A percentile compares a stretch with the other conserved stretches of the same genome.
Evolutionary conservation across 345 rosid genomes (phyloP).

Genomic region (Alliaria petiolata): DNA sequence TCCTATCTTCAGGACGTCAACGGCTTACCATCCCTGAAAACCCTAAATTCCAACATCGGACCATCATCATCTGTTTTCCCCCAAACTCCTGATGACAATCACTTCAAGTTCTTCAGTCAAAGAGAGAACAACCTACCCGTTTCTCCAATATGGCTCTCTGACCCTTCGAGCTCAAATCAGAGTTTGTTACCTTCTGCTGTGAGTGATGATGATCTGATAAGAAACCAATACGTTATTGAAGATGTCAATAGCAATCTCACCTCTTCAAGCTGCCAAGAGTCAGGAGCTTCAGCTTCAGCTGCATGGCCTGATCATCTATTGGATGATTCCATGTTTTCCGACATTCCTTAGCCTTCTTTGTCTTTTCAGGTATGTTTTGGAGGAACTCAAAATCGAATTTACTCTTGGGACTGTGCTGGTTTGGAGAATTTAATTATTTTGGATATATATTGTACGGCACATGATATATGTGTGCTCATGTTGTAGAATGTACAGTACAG

Average conservation of each 20-base stretch:
- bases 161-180: constrained; percentile 18
- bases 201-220: constrained; percentile 18
- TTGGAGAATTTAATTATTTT: constrained; percentile 11
- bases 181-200: constrained; percentile 21
- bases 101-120: constrained; percentile 21
- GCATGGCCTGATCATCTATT: constrained; percentile 36
- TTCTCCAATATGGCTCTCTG: constrained; percentile 32
- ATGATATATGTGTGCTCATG: constrained; percentile 1
- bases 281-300: constrained; percentile 29
- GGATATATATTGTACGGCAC: constrained; percentile 12
- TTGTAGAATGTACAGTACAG: constrained; percentile 21
- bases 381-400: constrained; percentile 14
- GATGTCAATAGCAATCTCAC: constrained; percentile 29
- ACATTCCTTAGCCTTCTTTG: constrained; percentile 22
- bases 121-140: constrained; percentile 18
- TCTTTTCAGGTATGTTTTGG: constrained; percentile 24
- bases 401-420: constrained; percentile 12
- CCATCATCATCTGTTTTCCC: constrained; percentile 26
- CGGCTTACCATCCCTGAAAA: constrained; percentile 25
- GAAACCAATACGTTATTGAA: constrained; percentile 21
- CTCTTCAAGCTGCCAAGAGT: constrained; percentile 28
- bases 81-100: constrained; percentile 4
- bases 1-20: constrained; percentile 31
- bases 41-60: constrained; percentile 24
- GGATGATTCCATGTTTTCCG: constrained; percentile 28